Evolutionary conservation across 2,329 filamentous ascomycete genomes (phyloP).

Genomic region (Fusarium neocosmosporiellum): DNA sequence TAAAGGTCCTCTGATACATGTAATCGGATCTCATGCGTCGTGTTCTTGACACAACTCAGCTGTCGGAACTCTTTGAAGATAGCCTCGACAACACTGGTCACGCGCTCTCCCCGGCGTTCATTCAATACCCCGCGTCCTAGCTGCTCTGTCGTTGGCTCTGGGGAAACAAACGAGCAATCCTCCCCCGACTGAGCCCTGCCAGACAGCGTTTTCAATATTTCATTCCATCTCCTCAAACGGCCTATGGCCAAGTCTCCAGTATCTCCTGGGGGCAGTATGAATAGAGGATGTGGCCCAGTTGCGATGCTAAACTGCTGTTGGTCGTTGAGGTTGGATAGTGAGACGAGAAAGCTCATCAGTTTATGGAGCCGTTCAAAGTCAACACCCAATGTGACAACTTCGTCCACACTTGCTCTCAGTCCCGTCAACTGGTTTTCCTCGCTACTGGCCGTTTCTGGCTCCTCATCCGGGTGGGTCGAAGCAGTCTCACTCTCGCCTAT

Average conservation of each 20-base stretch:
- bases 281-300: not conserved
- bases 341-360: not conserved
- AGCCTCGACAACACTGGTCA: not conserved
- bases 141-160: not conserved
- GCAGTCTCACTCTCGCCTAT: not conserved
- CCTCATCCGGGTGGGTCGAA: not conserved
- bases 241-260: not conserved
- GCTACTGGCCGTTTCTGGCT: rapidly evolving
- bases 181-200: not conserved
- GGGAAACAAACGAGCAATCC: not conserved
- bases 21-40: not conserved
- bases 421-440: not conserved
- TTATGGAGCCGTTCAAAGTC: not conserved
- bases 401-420: not conserved
- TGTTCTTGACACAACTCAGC: not conserved
- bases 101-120: not conserved
- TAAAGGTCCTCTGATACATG: not conserved
- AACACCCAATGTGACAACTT: not conserved
- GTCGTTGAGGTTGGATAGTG: rapidly evolving
- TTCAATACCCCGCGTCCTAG: no score
- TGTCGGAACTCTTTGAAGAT: not conserved
- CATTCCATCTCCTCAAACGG: not conserved
- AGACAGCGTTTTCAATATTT: not conserved
- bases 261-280: not conserved
- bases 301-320: not conserved